phyloP scores from a whole-genome alignment of 1,284 basidiomycete species.

The Ganoderma lingzhi region DNA sequence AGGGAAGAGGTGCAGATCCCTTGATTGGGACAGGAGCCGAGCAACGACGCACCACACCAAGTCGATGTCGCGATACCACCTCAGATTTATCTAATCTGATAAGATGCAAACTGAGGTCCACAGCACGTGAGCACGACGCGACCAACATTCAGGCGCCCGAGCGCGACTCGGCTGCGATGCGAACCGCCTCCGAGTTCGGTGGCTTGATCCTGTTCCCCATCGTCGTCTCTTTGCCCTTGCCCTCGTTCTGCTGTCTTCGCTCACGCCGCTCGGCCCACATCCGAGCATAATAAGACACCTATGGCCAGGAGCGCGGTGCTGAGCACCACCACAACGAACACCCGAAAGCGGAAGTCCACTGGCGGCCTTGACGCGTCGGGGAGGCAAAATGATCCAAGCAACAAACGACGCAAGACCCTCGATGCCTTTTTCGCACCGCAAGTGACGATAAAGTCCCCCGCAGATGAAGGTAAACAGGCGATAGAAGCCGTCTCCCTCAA shows the following conservation, averaged over 20 bases:
- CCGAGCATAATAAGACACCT: no score
- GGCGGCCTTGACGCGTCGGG: constrained; percentile 36
- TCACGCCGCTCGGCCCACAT: neutral
- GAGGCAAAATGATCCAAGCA: constrained; percentile 41
- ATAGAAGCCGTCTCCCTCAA: constrained; percentile 49
- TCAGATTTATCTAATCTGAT: constrained; percentile 24
- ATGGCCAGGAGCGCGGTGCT: constrained; percentile 30
- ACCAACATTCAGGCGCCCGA: constrained; percentile 10
- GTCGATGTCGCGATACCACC: constrained; percentile 10
- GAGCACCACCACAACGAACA: constrained; percentile 29
- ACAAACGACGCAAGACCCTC: constrained; percentile 45
- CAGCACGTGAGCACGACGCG: constrained; percentile 31
- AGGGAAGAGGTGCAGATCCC: constrained; percentile 26
- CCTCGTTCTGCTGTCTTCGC: neutral
- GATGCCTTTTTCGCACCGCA: constrained; percentile 55
- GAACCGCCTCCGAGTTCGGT: neutral
- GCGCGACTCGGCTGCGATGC: constrained; percentile 14
- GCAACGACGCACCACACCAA: constrained; percentile 23
- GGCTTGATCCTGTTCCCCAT: neutral
- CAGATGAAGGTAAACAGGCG: constrained; percentile 41
- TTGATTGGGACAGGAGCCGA: constrained; percentile 26
- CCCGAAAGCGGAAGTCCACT: constrained; percentile 53
- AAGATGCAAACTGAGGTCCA: constrained; percentile 10
- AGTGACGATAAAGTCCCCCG: constrained; percentile 42
- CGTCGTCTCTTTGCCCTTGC: neutral